Evolutionary conservation across 345 rosid species (phyloP), one percentile per base, ranked within the genome.

Genomic region (Streptanthus diversifolius): DNA sequence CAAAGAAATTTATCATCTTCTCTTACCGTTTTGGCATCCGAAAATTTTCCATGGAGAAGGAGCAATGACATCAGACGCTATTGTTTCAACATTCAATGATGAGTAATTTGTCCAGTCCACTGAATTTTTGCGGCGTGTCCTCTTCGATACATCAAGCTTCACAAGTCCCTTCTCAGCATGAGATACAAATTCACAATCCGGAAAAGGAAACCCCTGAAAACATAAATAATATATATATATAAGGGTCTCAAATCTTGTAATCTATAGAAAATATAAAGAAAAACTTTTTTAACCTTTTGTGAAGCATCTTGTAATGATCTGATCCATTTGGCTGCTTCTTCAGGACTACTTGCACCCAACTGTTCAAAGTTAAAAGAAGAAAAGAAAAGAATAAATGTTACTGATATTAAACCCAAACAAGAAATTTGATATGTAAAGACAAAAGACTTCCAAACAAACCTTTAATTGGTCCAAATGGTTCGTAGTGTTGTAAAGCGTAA

Each of bases 1-100:
- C 49, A 60, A 8, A 55, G 25, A 49, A 49, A 47, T 0, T 10
- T 7, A 11, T 36, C 0, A 11, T 36, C 0, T 57, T 22, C 7
- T 22, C 69, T 70, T 83, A 86, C 97, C 97, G 80, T 91, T 95
- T 75, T 84, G 92, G 80, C 97, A 91, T 55, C 99, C 99, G 61
- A 95, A 91, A 19, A 95, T 90, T 80, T 86, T 95, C 99, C 96
- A 95, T 10, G 90, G 88, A 27, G 97, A 95, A 49, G 99, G 95
- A 39, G 90, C 93, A 62, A 90, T 77, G 36, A 91, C 96, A 82
- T 95, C 97, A 68, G 91, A 76, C 36, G 86, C 83, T 77, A 75
- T 72, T 22, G 82, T 82, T 41, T 91, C 96, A 3, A 80, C 67
- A 33, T 73, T 83, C 68, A 83, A 53, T 15, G 62, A 67, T 56